These are phyloP conservation scores for Eucalyptus marginata DNA, from an alignment of 345 rosid species.

Conservation along the genomic window DNA sequence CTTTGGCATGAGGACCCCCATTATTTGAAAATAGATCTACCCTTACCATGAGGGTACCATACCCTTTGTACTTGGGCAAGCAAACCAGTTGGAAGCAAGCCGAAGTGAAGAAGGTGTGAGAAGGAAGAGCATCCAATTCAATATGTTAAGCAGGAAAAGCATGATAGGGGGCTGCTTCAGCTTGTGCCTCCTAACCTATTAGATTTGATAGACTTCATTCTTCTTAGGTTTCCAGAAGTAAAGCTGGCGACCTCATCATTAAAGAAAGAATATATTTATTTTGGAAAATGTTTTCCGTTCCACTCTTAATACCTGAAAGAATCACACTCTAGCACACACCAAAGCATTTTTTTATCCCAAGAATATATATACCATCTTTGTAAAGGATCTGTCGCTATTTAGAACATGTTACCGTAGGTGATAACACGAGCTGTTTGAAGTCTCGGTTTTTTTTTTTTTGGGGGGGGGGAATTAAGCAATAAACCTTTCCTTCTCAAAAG, in stretches of 20 bases:
- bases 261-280: neutral
- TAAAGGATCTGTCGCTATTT: neutral
- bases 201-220: neutral
- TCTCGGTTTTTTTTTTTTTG: too few relatives aligned
- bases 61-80: neutral
- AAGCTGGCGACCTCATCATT: neutral
- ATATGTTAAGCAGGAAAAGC: neutral
- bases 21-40: neutral
- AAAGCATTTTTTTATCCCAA: neutral
- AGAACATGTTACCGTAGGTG: neutral
- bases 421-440: neutral
- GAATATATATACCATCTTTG: neutral
- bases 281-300: neutral
- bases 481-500: neutral
- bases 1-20: neutral
- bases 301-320: neutral
- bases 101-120: neutral
- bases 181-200: neutral
- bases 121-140: neutral
- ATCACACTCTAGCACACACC: neutral
- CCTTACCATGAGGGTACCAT: neutral
- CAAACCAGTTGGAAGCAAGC: neutral
- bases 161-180: neutral
- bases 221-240: neutral
- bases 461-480: neutral